Evolutionary conservation across 306 rosid species (phyloP).

Genomic region (Trifolium subterraneum): DNA sequence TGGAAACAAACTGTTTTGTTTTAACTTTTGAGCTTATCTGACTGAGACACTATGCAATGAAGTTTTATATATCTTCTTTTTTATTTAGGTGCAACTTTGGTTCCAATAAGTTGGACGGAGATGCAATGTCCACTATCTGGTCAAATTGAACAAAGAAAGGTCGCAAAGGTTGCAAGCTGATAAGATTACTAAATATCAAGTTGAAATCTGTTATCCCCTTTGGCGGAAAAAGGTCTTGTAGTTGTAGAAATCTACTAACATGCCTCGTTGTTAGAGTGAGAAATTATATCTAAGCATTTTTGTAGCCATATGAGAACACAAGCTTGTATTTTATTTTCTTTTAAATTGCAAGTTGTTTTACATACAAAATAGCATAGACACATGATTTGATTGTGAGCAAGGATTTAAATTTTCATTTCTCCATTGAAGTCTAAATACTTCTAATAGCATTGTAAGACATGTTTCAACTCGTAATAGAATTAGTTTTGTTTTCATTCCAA

Average conservation of each 20-base stretch:
- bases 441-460: constrained; percentile 20
- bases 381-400: constrained; percentile 15
- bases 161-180: constrained; percentile 81
- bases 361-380: constrained; percentile 17
- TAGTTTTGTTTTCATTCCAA: not conserved
- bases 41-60: not conserved
- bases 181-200: constrained; percentile 31
- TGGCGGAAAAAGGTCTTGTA: constrained; percentile 13
- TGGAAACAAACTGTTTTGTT: constrained; percentile 5
- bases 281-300: constrained; percentile 25
- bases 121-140: constrained; percentile 88
- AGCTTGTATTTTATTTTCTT: constrained; percentile 26
- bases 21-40: constrained; percentile 28
- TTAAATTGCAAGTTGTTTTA: constrained; percentile 26
- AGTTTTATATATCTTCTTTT: not conserved
- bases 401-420: not conserved
- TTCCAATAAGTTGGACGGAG: constrained; percentile 92
- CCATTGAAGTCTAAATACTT: not conserved
- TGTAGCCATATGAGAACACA: constrained; percentile 30
- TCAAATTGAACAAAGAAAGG: constrained; percentile 88
- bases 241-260: constrained; percentile 45
- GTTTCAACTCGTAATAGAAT: constrained; percentile 1
- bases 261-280: constrained; percentile 34
- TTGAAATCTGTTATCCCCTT: constrained; percentile 14
- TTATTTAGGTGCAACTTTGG: constrained; percentile 73